phyloP scores from a whole-genome alignment of 164 flowering plant genomes.

The Saururus chinensis region DNA sequence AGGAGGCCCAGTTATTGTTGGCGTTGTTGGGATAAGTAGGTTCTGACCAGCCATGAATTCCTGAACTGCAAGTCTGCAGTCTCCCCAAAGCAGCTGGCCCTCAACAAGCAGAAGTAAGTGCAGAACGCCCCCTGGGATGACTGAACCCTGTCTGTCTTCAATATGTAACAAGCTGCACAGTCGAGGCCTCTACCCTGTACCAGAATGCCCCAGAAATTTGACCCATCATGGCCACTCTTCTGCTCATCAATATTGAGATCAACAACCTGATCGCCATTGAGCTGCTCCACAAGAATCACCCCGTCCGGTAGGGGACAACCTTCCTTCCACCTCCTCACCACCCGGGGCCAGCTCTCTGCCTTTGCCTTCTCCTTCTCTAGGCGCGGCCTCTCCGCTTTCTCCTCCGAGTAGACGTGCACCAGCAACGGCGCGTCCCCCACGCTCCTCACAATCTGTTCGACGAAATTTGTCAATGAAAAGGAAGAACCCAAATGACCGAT shows the following conservation, averaged over 20 bases:
- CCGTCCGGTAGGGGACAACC: constrained; percentile 19
- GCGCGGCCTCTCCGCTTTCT: background rate
- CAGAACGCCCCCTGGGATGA: constrained; percentile 22
- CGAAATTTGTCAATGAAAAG: no score
- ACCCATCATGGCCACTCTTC: background rate
- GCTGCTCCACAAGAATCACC: constrained; percentile 24
- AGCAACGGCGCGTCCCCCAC: constrained; percentile 26
- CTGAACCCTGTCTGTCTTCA: constrained; percentile 24
- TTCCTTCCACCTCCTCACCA: constrained; percentile 19
- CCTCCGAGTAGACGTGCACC: constrained; percentile 19
- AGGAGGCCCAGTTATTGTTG: no score
- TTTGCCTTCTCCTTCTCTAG: constrained; percentile 17
- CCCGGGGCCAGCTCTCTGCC: constrained; percentile 14
- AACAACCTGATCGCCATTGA: no score
- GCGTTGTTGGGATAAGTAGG: constrained; percentile 31
- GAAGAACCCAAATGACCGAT: no score
- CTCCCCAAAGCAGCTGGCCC: constrained; percentile 22
- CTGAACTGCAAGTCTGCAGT: constrained; percentile 19
- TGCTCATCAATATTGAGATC: background rate
- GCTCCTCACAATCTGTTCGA: constrained; percentile 23
- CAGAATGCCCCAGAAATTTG: constrained; percentile 22
- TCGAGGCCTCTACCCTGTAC: constrained; percentile 28
- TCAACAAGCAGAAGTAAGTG: constrained; percentile 29
- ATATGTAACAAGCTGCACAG: constrained; percentile 22
- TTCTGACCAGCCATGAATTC: constrained; percentile 16